Evolutionary conservation across 768 basidiomycete genomes (phyloP).

Genomic region (Rhizopogon roseolus): DNA sequence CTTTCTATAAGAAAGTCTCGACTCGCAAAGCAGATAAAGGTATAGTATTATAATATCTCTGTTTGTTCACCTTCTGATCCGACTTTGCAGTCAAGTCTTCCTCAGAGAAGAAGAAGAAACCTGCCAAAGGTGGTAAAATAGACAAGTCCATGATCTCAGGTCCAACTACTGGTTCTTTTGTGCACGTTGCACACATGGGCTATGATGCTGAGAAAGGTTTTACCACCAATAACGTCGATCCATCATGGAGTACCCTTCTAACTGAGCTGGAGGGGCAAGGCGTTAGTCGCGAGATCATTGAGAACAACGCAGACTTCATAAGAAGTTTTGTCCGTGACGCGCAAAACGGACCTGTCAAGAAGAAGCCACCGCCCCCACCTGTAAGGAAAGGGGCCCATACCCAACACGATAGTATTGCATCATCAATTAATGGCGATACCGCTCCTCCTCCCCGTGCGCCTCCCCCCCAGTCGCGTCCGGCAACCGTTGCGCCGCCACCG

Average conservation of each 20-base stretch:
- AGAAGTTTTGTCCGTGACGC: conserved; percentile 66
- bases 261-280: conserved; percentile 60
- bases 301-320: conserved; percentile 85
- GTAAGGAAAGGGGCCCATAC: conserved; percentile 24
- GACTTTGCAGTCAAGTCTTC: conserved; percentile 40
- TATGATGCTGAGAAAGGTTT: conserved; percentile 86
- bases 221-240: conserved; percentile 81
- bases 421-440: conserved; percentile 16
- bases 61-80: conserved; percentile 2
- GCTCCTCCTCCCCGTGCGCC: conserved; percentile 30
- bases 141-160: conserved; percentile 92
- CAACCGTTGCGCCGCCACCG: conserved; percentile 25
- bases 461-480: conserved; percentile 26
- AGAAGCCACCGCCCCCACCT: conserved; percentile 33
- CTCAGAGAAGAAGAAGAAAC: conserved; percentile 53
- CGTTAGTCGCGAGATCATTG: conserved; percentile 62
- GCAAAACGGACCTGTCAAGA: conserved; percentile 37
- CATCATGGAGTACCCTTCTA: conserved; percentile 80
- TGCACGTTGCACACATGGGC: conserved; percentile 93
- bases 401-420: conserved; percentile 15
- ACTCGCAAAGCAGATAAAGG: conserved; percentile 58
- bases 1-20: conserved; percentile 81
- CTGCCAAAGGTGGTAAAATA: conserved; percentile 67
- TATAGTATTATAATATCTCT: conserved; percentile 22
- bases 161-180: conserved; percentile 74